phyloP scores from a whole-genome alignment of 768 basidiomycete species.

The Mycena rosella region DNA sequence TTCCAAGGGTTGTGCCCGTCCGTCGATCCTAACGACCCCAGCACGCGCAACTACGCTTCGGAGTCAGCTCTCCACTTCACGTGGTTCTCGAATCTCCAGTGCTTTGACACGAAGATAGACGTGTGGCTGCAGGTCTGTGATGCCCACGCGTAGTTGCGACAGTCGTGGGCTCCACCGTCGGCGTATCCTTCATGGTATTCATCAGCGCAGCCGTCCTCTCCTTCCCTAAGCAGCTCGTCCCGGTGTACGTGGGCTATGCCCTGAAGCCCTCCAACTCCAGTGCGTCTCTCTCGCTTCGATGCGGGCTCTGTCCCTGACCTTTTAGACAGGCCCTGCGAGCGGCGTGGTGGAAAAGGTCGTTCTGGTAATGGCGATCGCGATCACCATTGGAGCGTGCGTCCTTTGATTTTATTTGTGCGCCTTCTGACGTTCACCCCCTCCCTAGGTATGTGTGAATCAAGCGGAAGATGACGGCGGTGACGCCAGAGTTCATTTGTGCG shows the following conservation, averaged over 20 bases:
- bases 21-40: no score
- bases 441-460: slow-evolving; percentile 11
- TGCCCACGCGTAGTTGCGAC: slow-evolving; percentile 80
- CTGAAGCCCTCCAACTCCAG: slow-evolving; percentile 63
- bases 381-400: slow-evolving; percentile 85
- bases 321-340: background rate
- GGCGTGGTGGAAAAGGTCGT: background rate
- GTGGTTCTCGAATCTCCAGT: no score
- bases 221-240: slow-evolving; percentile 90
- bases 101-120: no score
- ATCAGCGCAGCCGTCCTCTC: slow-evolving; percentile 64
- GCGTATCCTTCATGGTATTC: slow-evolving; percentile 81
- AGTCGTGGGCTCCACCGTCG: slow-evolving; percentile 88
- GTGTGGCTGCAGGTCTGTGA: no score
- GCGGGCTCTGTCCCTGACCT: background rate
- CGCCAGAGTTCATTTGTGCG: slow-evolving; percentile 71
- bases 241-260: slow-evolving; percentile 90
- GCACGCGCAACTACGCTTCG: no score
- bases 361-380: slow-evolving; percentile 24
- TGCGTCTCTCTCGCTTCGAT: slow-evolving; percentile 54
- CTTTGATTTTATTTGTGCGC: slow-evolving; percentile 57
- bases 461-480: slow-evolving; percentile 65
- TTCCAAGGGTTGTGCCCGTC: no score
- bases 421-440: background rate
- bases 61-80: no score